These are phyloP conservation scores for Zelopaecilomyces penicillatus DNA, from an alignment of 2,329 filamentous ascomycete species.

Conservation along the genomic window DNA sequence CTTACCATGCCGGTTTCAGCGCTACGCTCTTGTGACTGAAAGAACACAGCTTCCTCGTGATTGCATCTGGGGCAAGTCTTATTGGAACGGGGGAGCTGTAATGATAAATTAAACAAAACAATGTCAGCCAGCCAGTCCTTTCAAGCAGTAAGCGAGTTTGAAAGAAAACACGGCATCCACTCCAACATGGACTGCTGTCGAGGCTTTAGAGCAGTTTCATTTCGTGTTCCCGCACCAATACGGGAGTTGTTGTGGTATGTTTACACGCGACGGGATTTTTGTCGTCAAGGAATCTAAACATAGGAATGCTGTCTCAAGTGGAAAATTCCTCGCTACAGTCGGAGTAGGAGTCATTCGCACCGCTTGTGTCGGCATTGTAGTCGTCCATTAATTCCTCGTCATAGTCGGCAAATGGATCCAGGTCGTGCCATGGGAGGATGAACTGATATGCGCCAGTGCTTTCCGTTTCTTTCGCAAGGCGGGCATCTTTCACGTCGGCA, in stretches of 20 bases:
- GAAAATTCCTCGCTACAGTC: slow-evolving; percentile 13
- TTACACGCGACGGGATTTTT: too few relatives aligned
- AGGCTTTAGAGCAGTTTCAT: too few relatives aligned
- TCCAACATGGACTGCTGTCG: slow-evolving; percentile 1
- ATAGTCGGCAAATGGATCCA: slow-evolving; percentile 29
- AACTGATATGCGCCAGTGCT: slow-evolving; percentile 23
- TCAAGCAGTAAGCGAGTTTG: slow-evolving; percentile 20
- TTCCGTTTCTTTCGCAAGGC: slow-evolving; percentile 12
- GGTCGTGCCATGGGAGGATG: slow-evolving; percentile 18
- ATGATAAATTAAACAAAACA: slow-evolving; percentile 24
- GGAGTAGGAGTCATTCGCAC: slow-evolving; percentile 7
- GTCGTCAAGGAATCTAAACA: too few relatives aligned
- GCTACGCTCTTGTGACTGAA: slow-evolving; percentile 95
- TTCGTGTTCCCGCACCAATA: too few relatives aligned
- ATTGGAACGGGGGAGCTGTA: slow-evolving; percentile 83
- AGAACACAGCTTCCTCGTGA: slow-evolving; percentile 90
- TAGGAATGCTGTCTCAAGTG: too few relatives aligned
- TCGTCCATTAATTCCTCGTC: slow-evolving; percentile 29
- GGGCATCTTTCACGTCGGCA: slow-evolving; percentile 14
- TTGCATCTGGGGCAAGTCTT: slow-evolving; percentile 78
- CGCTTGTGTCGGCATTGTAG: slow-evolving; percentile 13
- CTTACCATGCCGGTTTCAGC: slow-evolving; percentile 97
- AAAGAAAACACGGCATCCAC: slow-evolving; percentile 9
- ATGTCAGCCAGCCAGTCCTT: slow-evolving; percentile 34
- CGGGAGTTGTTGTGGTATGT: too few relatives aligned